Conservation (phyloP, 495 filamentous ascomycete species). For the Annulohypoxylon maeteangense region DNA sequence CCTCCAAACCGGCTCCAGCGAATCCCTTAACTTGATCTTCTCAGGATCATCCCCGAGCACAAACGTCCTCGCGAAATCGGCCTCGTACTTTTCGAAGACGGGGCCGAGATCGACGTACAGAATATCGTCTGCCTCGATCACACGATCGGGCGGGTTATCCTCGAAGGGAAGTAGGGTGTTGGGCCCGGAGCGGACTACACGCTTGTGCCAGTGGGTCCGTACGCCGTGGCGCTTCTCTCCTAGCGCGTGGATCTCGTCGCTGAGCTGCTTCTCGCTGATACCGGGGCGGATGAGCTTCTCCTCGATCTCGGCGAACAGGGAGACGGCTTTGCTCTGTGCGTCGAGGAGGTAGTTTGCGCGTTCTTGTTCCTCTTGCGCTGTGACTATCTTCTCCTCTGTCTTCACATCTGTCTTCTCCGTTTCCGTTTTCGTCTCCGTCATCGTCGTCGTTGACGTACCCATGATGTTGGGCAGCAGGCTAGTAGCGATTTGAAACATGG, state of each 20-base stretch:
- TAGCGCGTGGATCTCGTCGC: slow-evolving; percentile 59
- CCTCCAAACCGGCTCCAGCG: slow-evolving; percentile 57
- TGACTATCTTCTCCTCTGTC: background rate
- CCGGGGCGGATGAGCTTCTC: slow-evolving; percentile 57
- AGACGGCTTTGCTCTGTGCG: slow-evolving; percentile 56
- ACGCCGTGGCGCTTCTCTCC: slow-evolving; percentile 57
- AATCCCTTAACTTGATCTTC: slow-evolving; percentile 57
- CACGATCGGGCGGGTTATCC: slow-evolving; percentile 61
- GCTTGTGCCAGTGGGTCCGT: slow-evolving; percentile 63
- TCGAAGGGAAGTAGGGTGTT: slow-evolving; percentile 59
- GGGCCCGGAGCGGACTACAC: slow-evolving; percentile 60
- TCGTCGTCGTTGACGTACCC: background rate
- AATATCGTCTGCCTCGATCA: slow-evolving; percentile 60
- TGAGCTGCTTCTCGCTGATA: slow-evolving; percentile 59
- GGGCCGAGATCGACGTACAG: slow-evolving; percentile 62
- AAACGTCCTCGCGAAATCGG: slow-evolving; percentile 50
- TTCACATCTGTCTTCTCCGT: no score
- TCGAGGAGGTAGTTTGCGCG: slow-evolving; percentile 55
- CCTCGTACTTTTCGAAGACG: slow-evolving; percentile 64
- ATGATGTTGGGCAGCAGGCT: background rate
- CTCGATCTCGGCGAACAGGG: slow-evolving; percentile 62
- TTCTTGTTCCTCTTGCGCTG: background rate
- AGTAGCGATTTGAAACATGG: background rate
- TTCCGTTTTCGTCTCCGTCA: background rate
- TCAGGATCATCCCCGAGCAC: slow-evolving; percentile 59